Evolutionary conservation across 495 filamentous ascomycete species (phyloP).

Genomic region (Evansstolkia leycettana): DNA sequence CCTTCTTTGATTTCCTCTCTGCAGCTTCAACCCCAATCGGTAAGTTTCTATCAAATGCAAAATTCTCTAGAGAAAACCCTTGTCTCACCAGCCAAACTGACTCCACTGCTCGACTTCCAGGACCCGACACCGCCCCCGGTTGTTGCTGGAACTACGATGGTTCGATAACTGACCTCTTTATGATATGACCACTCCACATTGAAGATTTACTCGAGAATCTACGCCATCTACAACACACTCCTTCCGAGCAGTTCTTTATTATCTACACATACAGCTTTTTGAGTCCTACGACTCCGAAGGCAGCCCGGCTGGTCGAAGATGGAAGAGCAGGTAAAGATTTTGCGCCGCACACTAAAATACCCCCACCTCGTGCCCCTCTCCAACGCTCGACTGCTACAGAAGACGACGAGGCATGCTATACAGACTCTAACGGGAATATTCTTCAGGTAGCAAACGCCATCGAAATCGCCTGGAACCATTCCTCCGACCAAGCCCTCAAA

Average conservation of each 20-base stretch:
- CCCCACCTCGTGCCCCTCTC: conserved; percentile 1
- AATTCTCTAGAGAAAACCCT: not conserved
- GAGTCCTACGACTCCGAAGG: conserved; percentile 20
- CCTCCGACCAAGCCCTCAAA: conserved; percentile 61
- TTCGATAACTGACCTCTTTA: not conserved
- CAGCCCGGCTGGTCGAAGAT: conserved; percentile 35
- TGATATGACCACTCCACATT: not conserved
- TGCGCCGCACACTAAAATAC: not conserved
- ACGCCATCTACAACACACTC: too few relatives aligned
- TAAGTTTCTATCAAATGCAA: too few relatives aligned
- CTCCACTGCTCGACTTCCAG: too few relatives aligned
- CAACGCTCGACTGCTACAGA: not conserved
- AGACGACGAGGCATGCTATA: conserved; percentile 7
- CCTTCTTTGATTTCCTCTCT: too few relatives aligned
- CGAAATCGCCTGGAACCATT: conserved; percentile 74
- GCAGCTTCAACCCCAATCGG: too few relatives aligned
- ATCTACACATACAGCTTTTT: conserved; percentile 7
- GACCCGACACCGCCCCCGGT: too few relatives aligned
- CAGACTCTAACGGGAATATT: conserved; percentile 4
- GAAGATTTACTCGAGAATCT: too few relatives aligned
- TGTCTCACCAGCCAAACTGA: not conserved
- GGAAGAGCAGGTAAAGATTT: conserved; percentile 36
- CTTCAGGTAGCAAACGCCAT: conserved; percentile 79
- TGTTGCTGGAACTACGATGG: not conserved
- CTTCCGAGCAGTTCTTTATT: too few relatives aligned